phyloP scores from a whole-genome alignment of 2,329 filamentous ascomycete genomes.

The Tolypocladium capitatum region DNA sequence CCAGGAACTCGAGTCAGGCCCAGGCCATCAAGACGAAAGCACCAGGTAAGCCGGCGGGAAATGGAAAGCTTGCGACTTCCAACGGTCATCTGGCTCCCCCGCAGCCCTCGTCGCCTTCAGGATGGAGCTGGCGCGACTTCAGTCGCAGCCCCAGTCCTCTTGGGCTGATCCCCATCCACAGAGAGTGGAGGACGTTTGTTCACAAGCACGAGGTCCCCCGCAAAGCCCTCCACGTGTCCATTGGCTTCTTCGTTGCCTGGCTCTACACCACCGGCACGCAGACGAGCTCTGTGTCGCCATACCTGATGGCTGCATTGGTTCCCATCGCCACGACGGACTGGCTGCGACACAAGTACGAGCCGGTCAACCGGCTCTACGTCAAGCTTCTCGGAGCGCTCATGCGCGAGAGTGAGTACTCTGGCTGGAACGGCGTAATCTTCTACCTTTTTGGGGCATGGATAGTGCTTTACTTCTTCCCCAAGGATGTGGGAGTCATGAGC shows the following conservation, averaged over 20 bases:
- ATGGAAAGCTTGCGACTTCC: slow-evolving; percentile 18
- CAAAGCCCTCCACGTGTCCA: slow-evolving; percentile 87
- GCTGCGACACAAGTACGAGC: slow-evolving; percentile 67
- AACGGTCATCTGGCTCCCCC: slow-evolving; percentile 64
- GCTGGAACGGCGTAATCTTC: slow-evolving; percentile 95
- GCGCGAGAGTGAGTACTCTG: slow-evolving; percentile 88
- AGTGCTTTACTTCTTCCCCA: slow-evolving; percentile 76
- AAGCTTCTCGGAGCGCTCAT: slow-evolving; percentile 75
- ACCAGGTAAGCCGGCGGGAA: slow-evolving; percentile 14
- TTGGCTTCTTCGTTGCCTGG: slow-evolving; percentile 84
- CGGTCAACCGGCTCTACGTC: slow-evolving; percentile 81
- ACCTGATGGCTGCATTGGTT: slow-evolving; percentile 65
- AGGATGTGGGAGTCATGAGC: slow-evolving; percentile 82
- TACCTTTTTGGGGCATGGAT: slow-evolving; percentile 86
- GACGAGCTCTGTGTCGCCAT: slow-evolving; percentile 65
- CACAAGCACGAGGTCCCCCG: slow-evolving; percentile 96
- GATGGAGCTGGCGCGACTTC: slow-evolving; percentile 74
- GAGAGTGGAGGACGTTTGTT: slow-evolving; percentile 80
- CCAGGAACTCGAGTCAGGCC: slow-evolving; percentile 28
- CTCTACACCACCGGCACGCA: slow-evolving; percentile 74
- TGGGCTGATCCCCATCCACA: slow-evolving; percentile 88
- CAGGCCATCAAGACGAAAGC: slow-evolving; percentile 13
- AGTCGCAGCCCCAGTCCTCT: slow-evolving; percentile 86
- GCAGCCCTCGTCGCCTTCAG: slow-evolving; percentile 38
- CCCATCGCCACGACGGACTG: slow-evolving; percentile 76